A percentile compares a stretch with the other conserved stretches of the same genome.
Evolutionary conservation across 768 basidiomycete species (phyloP).

Genomic region (Amanita phalloides): DNA sequence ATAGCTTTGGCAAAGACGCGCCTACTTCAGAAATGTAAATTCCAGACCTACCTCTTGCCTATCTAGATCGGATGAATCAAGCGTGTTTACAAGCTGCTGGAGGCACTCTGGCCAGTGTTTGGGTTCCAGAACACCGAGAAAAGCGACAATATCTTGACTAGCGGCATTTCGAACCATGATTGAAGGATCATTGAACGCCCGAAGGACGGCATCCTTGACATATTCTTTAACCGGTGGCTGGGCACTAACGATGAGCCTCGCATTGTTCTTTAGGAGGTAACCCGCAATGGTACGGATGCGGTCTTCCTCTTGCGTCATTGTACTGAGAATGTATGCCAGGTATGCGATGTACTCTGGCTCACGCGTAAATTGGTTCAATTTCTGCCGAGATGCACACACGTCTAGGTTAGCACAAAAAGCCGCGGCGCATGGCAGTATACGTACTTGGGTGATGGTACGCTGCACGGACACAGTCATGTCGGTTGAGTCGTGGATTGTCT

Average conservation of each 20-base stretch:
- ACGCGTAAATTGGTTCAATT: slow-evolving; percentile 79
- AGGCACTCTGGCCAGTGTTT: slow-evolving; percentile 95
- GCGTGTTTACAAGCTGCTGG: slow-evolving; percentile 67
- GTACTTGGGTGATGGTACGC: slow-evolving; percentile 73
- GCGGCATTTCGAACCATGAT: slow-evolving; percentile 91
- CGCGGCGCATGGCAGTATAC: slow-evolving; percentile 13
- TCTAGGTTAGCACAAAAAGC: slow-evolving; percentile 13
- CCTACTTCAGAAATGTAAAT: slow-evolving; percentile 6
- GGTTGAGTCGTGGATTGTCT: slow-evolving; percentile 87
- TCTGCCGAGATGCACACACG: slow-evolving; percentile 30
- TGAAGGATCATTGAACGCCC: slow-evolving; percentile 72
- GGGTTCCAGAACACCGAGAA: slow-evolving; percentile 82
- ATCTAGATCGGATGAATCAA: slow-evolving; percentile 66
- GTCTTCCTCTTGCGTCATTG: slow-evolving; percentile 75
- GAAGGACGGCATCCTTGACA: slow-evolving; percentile 66
- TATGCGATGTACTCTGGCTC: slow-evolving; percentile 94
- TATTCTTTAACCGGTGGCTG: slow-evolving; percentile 58
- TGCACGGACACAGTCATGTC: slow-evolving; percentile 69
- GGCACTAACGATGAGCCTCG: slow-evolving; percentile 62
- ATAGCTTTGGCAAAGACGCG: slow-evolving; percentile 3
- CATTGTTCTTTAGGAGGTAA: slow-evolving; percentile 94
- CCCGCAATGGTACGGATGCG: slow-evolving; percentile 94
- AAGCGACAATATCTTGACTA: slow-evolving; percentile 84
- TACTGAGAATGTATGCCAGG: slow-evolving; percentile 86
- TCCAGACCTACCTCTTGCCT: slow-evolving; percentile 70